Base-by-base conservation (phyloP, 2,329 filamentous ascomycete genomes). In the Arthrocladium fulminans region DNA sequence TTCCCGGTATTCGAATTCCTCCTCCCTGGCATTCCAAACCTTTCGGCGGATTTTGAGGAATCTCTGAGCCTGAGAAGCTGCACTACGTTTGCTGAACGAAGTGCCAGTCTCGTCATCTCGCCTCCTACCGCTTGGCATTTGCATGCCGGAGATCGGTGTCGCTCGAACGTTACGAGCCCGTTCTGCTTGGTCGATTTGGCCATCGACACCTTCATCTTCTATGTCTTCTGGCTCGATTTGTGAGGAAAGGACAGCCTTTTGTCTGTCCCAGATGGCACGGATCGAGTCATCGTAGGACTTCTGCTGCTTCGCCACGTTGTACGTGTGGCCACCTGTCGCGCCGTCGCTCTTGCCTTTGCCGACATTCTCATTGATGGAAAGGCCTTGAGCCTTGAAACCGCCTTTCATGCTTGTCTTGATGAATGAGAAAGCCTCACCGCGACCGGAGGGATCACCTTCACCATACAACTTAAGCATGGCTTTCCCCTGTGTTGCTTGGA, bases 361-460 rank as follows among this genome's bases (percentile, higher is more conserved):
- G 54, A 92, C 80, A 63, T 89, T 87, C 53, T 89, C 85, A 60
- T 88, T 85, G 52, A 89, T 86, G 60, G 87, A 89, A 64, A 95
- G 88, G 17, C 88, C 88, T 22, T 94, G 79, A 17, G 88, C 84
- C 61, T 89, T 87, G 66, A 96, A 98, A 0, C 92, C 92, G 53
- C 92, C 92, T 67, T 98, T 98, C 92, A 98, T 98, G 1, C 88
- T 94, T 0, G 89, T 96, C 62, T 92, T 88, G 65, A 98, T 89
- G 65, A 98, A 96, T 63, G 87, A 96, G 71, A 97, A 95, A 2
- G 87, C 92, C 51, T 96, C 81, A 1, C 92, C 92, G 59, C 89
- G 85, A 20, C 88, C 88, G 0, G 90, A 95, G 2, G 92, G 92
- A 62, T 98, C 92, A 48, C 92, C 92, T 56, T 94, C 87, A 17